Percentiles rank a stretch among this genome's conserved stretches.
Conservation (phyloP, 768 basidiomycete genomes). For the Strobilomyces confusus region DNA sequence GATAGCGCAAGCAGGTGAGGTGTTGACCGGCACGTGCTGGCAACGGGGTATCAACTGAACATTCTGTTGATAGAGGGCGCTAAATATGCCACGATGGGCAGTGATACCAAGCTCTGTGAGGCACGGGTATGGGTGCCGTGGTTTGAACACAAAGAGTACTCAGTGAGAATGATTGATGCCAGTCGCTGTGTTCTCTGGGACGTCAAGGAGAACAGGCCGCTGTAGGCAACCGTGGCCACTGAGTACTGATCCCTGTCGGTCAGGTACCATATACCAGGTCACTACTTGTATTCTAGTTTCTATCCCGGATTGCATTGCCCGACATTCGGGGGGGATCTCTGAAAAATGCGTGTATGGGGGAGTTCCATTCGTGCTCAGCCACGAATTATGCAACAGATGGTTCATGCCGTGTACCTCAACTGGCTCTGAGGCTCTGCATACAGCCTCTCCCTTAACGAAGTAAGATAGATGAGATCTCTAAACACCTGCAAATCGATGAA, state of each 20-base stretch:
- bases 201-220: slow-evolving; percentile 10
- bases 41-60: not conserved
- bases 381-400: too few relatives aligned
- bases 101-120: slow-evolving; percentile 9
- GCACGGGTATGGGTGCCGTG: slow-evolving; percentile 21
- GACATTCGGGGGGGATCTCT: too few relatives aligned
- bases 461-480: too few relatives aligned
- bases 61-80: slow-evolving; percentile 1
- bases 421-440: too few relatives aligned
- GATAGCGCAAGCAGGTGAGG: slow-evolving; percentile 11
- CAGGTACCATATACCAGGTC: not conserved
- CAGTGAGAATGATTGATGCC: slow-evolving; percentile 9
- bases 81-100: slow-evolving; percentile 5
- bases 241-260: not conserved
- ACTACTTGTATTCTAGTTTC: not conserved
- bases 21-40: not conserved
- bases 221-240: not conserved
- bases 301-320: too few relatives aligned
- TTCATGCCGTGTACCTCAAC: too few relatives aligned
- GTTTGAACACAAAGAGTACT: slow-evolving; percentile 19
- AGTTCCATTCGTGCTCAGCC: too few relatives aligned
- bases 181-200: slow-evolving; percentile 16
- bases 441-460: too few relatives aligned
- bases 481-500: too few relatives aligned
- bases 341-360: too few relatives aligned